Evolutionary conservation across 1,284 basidiomycete genomes (phyloP).

Genomic region (Coniophora puteana): DNA sequence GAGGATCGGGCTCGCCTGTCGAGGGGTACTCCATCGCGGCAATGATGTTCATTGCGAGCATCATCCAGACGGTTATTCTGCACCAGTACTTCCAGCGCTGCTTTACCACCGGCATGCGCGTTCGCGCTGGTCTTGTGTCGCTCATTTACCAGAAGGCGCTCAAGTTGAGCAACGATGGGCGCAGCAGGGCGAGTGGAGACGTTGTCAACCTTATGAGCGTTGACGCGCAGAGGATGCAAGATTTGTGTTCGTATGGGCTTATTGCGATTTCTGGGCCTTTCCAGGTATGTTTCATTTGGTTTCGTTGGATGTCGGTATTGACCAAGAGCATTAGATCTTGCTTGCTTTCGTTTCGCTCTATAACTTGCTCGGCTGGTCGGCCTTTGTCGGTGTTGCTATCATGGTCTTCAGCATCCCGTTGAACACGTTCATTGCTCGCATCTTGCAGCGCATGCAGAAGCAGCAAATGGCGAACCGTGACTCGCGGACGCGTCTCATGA

Average conservation of each 20-base stretch:
- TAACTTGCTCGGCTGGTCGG: slow-evolving; percentile 86
- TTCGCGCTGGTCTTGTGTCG: slow-evolving; percentile 84
- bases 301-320: background rate
- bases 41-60: slow-evolving; percentile 77
- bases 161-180: slow-evolving; percentile 81
- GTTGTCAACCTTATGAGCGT: slow-evolving; percentile 95
- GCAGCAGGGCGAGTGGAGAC: slow-evolving; percentile 78
- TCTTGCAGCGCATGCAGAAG: slow-evolving; percentile 80
- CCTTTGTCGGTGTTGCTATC: slow-evolving; percentile 89
- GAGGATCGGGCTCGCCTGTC: slow-evolving; percentile 32
- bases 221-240: slow-evolving; percentile 82
- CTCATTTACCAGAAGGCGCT: slow-evolving; percentile 87
- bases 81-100: slow-evolving; percentile 86
- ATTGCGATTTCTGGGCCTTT: slow-evolving; percentile 69
- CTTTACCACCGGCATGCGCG: slow-evolving; percentile 87
- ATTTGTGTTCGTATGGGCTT: slow-evolving; percentile 79
- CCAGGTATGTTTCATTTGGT: slow-evolving; percentile 39
- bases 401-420: slow-evolving; percentile 84
- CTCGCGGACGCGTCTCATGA: slow-evolving; percentile 73
- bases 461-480: slow-evolving; percentile 91
- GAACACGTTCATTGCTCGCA: slow-evolving; percentile 74
- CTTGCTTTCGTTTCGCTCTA: slow-evolving; percentile 91
- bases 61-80: slow-evolving; percentile 78
- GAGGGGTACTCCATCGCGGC: slow-evolving; percentile 76
- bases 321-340: slow-evolving; percentile 51